A percentile compares a stretch with the other conserved stretches of the same genome.
phyloP scores from a whole-genome alignment of 2,329 filamentous ascomycete genomes.

The Alternaria metachromatica region DNA sequence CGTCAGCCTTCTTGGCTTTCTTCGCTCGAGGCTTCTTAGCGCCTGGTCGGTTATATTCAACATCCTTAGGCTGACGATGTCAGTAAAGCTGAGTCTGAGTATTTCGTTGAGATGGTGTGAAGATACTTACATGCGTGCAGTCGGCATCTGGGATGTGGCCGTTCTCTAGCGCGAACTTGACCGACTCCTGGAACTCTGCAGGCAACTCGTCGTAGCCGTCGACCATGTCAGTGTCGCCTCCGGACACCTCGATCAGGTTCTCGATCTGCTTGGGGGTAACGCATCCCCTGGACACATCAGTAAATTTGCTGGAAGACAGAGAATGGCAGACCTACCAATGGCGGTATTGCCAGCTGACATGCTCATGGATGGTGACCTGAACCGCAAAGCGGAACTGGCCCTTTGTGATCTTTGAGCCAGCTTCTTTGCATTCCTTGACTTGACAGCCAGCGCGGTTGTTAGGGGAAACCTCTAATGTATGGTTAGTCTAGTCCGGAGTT shows the following conservation, averaged over 20 bases:
- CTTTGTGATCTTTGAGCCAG: conserved; percentile 73
- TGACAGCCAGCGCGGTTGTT: conserved; percentile 78
- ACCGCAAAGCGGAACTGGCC: conserved; percentile 74
- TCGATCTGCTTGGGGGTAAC: conserved; percentile 77
- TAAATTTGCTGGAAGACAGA: conserved; percentile 10
- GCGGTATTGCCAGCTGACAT: conserved; percentile 76
- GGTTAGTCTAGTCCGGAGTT: background rate
- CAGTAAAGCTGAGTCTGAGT: conserved; percentile 43
- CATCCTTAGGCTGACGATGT: conserved; percentile 66
- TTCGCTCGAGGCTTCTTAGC: conserved; percentile 54
- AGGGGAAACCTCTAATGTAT: conserved; percentile 25
- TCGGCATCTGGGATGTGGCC: conserved; percentile 85
- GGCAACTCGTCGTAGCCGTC: conserved; percentile 83
- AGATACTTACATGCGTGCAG: conserved; percentile 78
- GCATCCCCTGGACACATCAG: conserved; percentile 72
- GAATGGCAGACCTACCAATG: conserved; percentile 72
- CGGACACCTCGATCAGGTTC: conserved; percentile 67
- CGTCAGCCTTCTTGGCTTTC: conserved; percentile 37
- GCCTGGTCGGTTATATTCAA: conserved; percentile 74
- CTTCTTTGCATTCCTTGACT: conserved; percentile 73
- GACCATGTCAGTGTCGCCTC: conserved; percentile 68
- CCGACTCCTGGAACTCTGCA: conserved; percentile 72
- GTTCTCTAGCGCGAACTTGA: conserved; percentile 73
- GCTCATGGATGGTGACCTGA: conserved; percentile 68
- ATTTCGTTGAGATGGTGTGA: background rate